A percentile compares a stretch with the other conserved stretches of the same genome.
These are phyloP conservation scores for Dissophora globulifera DNA, from an alignment of 192 early-diverging fungal genomes.

Conservation along the genomic window DNA sequence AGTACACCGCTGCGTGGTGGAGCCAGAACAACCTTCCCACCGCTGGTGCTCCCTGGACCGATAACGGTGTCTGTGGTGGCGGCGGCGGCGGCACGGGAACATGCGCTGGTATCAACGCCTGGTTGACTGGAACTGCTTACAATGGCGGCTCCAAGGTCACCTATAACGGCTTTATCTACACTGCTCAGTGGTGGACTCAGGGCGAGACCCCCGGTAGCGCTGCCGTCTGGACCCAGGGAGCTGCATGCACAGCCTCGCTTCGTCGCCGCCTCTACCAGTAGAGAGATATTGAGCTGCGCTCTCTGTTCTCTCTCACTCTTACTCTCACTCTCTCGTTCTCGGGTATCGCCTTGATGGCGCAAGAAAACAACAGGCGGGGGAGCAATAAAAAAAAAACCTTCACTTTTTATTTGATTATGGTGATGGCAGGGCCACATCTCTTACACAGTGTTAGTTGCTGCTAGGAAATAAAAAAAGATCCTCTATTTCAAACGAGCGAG, in stretches of 20 bases:
- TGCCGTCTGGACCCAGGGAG: conserved; percentile 34
- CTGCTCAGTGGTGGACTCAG: conserved; percentile 59
- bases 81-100: conserved; percentile 3
- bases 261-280: conserved; percentile 35
- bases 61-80: conserved; percentile 53
- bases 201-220: conserved; percentile 47
- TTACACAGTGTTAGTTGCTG: no score
- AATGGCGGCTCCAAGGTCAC: conserved; percentile 41
- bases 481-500: no score
- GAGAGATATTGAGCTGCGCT: conserved; percentile 9
- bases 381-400: conserved; percentile 9
- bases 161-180: conserved; percentile 48
- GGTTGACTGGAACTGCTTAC: conserved; percentile 40
- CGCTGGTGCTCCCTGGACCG: conserved; percentile 46
- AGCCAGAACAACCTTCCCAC: conserved; percentile 36
- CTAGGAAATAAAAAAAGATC: no score
- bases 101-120: conserved; percentile 43
- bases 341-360: background rate
- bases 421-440: conserved; percentile 38
- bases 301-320: background rate
- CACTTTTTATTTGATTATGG: background rate
- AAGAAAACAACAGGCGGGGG: background rate
- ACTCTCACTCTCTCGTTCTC: no score
- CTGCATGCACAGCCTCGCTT: conserved; percentile 20
- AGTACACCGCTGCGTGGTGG: conserved; percentile 59